These are phyloP conservation scores for Xylaria palmicola DNA, from an alignment of 495 filamentous ascomycete genomes.

Conservation along the genomic window DNA sequence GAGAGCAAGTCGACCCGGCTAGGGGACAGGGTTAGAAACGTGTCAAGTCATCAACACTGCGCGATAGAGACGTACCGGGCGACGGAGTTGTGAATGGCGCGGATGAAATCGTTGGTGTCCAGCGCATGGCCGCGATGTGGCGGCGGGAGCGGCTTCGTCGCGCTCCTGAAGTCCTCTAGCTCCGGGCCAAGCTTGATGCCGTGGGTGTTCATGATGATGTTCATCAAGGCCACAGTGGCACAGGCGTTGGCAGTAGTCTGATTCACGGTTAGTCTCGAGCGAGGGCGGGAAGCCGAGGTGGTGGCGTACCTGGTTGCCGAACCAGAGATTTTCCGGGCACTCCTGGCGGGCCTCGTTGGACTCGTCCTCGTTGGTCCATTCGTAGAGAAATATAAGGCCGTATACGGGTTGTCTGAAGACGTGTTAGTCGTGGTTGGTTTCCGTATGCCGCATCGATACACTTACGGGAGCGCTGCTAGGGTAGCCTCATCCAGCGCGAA, in stretches of 20 bases:
- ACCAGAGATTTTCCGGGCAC: slow-evolving; percentile 78
- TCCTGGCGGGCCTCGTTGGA: slow-evolving; percentile 25
- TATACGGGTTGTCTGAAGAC: slow-evolving; percentile 67
- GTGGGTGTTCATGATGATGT: slow-evolving; percentile 82
- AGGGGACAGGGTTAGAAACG: not conserved
- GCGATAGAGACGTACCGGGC: slow-evolving; percentile 58
- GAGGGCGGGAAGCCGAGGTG: not conserved
- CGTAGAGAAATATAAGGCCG: slow-evolving; percentile 81
- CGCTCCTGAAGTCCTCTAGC: slow-evolving; percentile 67
- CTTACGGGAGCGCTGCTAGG: slow-evolving; percentile 63
- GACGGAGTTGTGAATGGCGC: slow-evolving; percentile 82
- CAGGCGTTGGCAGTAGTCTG: slow-evolving; percentile 81
- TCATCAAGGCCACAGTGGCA: slow-evolving; percentile 82
- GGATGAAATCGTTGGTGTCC: slow-evolving; percentile 72
- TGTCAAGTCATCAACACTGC: not conserved
- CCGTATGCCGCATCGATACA: not conserved
- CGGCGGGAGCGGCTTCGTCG: slow-evolving; percentile 65
- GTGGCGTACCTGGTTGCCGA: slow-evolving; percentile 77
- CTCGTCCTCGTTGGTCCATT: slow-evolving; percentile 59
- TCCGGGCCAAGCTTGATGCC: slow-evolving; percentile 62
- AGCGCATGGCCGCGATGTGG: slow-evolving; percentile 73
- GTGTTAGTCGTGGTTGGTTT: not conserved
- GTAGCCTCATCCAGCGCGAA: slow-evolving; percentile 68
- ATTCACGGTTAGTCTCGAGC: not conserved
- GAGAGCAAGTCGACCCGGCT: slow-evolving; percentile 78